Percentiles rank a stretch among this genome's conserved stretches.
These are phyloP conservation scores for Cercospora sesami DNA, from an alignment of 2,329 filamentous ascomycete genomes.

Conservation along the genomic window DNA sequence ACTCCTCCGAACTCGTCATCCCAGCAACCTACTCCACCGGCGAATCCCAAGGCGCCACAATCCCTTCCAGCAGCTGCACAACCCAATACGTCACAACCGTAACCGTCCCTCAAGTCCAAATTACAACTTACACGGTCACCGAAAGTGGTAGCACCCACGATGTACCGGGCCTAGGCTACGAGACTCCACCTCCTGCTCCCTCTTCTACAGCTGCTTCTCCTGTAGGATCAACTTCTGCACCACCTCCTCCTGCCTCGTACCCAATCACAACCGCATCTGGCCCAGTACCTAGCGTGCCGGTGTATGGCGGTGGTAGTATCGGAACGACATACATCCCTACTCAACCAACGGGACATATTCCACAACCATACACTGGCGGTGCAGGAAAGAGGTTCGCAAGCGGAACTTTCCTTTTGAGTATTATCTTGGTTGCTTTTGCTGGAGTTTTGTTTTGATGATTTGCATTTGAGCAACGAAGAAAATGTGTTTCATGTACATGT, in stretches of 20 bases:
- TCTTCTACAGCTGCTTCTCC: slow-evolving; percentile 7
- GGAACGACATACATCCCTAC: slow-evolving; percentile 17
- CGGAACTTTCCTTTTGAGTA: not conserved
- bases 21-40: slow-evolving; percentile 42
- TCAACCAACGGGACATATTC: slow-evolving; percentile 3
- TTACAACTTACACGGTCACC: slow-evolving; percentile 28
- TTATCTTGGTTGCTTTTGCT: not conserved
- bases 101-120: slow-evolving; percentile 46
- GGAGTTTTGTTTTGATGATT: not conserved
- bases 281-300: not conserved
- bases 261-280: slow-evolving; percentile 16
- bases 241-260: slow-evolving; percentile 19
- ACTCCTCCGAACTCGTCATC: slow-evolving; percentile 40
- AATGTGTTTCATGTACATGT: not conserved
- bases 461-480: not conserved
- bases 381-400: not conserved
- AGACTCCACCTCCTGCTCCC: slow-evolving; percentile 16
- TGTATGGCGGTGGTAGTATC: not conserved
- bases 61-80: slow-evolving; percentile 36
- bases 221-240: slow-evolving; percentile 2
- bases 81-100: slow-evolving; percentile 43
- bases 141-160: slow-evolving; percentile 18
- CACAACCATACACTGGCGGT: slow-evolving; percentile 15
- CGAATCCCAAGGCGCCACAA: slow-evolving; percentile 36
- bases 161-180: slow-evolving; percentile 26